phyloP scores from a whole-genome alignment of 352 stramenopile genomes.

The Globisporangium ultimum region DNA sequence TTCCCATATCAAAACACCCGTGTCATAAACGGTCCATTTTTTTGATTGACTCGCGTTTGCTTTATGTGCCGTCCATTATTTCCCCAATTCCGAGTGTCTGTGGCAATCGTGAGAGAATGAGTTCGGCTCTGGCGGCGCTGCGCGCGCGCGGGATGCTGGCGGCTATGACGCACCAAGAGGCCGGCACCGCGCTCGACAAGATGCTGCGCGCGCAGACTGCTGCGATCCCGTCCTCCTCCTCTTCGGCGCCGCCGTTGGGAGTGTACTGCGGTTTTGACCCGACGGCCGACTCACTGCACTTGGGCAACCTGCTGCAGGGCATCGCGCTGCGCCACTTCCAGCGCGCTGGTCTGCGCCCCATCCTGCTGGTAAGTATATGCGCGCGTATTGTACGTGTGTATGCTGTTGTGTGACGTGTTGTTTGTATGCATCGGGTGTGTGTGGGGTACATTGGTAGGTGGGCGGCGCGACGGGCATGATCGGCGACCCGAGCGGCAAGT shows the following conservation, averaged over 20 bases:
- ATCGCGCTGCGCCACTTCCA: slow-evolving; percentile 89
- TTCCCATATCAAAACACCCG: not conserved
- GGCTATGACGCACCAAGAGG: slow-evolving; percentile 65
- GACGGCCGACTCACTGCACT: slow-evolving; percentile 89
- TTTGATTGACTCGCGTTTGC: no score
- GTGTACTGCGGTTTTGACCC: slow-evolving; percentile 92
- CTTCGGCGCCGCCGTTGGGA: slow-evolving; percentile 20
- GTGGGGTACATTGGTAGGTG: slow-evolving; percentile 20
- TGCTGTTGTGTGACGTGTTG: not conserved
- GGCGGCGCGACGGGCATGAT: slow-evolving; percentile 92
- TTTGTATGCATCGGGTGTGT: not conserved
- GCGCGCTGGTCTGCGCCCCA: slow-evolving; percentile 82
- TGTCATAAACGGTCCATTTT: not conserved
- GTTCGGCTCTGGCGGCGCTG: slow-evolving; percentile 55
- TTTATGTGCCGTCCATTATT: not conserved
- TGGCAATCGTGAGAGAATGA: slow-evolving; percentile 39
- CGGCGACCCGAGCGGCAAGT: slow-evolving; percentile 98
- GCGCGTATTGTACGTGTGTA: no score
- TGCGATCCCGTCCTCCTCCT: not conserved
- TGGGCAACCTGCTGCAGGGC: slow-evolving; percentile 88
- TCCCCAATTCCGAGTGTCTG: not conserved
- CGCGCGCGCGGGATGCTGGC: slow-evolving; percentile 70
- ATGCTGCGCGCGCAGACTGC: slow-evolving; percentile 20
- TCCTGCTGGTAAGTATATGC: slow-evolving; percentile 57
- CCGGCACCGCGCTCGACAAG: slow-evolving; percentile 47